Conservation (phyloP, 805 yeast genomes). For the Pichia sporocuriosa region DNA sequence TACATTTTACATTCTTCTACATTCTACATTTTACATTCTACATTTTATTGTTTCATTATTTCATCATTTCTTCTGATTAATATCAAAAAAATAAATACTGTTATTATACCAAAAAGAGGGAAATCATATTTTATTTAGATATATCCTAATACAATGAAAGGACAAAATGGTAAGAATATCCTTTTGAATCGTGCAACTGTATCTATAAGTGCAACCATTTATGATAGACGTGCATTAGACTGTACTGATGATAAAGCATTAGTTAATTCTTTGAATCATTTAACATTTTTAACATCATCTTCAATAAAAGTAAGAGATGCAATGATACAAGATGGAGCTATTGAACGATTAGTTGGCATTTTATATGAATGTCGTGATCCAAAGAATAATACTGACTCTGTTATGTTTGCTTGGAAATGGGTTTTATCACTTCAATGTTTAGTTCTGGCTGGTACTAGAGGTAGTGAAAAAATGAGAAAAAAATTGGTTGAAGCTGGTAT, state of each 20-base stretch:
- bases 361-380: constrained; percentile 66
- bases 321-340: constrained; percentile 81
- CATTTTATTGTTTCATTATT: no score
- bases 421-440: constrained; percentile 88
- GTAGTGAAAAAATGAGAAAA: constrained; percentile 77
- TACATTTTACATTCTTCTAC: no score
- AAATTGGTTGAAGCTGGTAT: constrained; percentile 89
- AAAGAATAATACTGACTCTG: constrained; percentile 31
- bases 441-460: constrained; percentile 87
- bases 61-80: no score
- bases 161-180: constrained; percentile 76
- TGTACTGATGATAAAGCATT: constrained; percentile 84
- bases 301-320: constrained; percentile 89
- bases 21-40: no score
- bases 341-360: constrained; percentile 80
- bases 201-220: constrained; percentile 78
- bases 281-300: constrained; percentile 80
- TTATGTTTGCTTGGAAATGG: constrained; percentile 92
- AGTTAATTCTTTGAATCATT: constrained; percentile 84
- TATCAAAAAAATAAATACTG: no score
- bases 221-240: constrained; percentile 89
- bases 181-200: constrained; percentile 85
- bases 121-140: not conserved
- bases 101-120: not conserved
- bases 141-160: constrained; percentile 54